These are phyloP conservation scores for Hypoxylon sp. DNA, from an alignment of 2,329 filamentous ascomycete species.

Conservation along the genomic window DNA sequence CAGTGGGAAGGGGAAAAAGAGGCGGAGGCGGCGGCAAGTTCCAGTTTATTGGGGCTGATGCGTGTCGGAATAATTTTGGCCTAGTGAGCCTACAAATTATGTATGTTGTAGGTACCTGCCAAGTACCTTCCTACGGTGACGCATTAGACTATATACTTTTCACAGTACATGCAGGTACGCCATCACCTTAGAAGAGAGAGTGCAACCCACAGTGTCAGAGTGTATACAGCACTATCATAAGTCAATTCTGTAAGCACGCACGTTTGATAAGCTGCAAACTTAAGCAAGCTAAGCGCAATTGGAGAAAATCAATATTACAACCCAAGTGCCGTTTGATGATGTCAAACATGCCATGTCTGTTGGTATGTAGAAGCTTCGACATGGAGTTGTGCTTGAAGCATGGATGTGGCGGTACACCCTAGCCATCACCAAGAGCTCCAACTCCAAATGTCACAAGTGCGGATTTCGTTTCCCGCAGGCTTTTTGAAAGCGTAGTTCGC, in stretches of 20 bases:
- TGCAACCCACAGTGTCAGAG: conserved; percentile 2
- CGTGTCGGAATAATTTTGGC: conserved; percentile 46
- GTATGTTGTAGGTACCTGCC: conserved; percentile 19
- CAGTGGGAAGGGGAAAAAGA: conserved; percentile 46
- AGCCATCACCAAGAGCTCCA: conserved; percentile 18
- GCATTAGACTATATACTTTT: conserved; percentile 5
- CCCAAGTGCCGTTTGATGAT: conserved; percentile 16
- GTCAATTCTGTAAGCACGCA: conserved; percentile 16
- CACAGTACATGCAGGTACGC: conserved; percentile 8
- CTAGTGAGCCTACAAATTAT: conserved; percentile 18
- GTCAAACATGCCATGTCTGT: conserved; percentile 8
- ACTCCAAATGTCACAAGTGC: conserved; percentile 13
- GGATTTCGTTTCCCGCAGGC: conserved; percentile 14
- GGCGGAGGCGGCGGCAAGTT: conserved; percentile 48
- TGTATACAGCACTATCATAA: background rate
- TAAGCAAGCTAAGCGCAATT: conserved; percentile 3
- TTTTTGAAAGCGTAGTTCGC: conserved; percentile 13
- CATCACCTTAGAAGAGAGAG: conserved; percentile 1
- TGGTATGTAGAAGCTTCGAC: conserved; percentile 7
- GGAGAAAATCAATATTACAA: conserved; percentile 30
- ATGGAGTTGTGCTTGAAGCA: conserved; percentile 6
- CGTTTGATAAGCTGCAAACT: conserved; percentile 14
- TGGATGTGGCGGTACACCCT: conserved; percentile 34
- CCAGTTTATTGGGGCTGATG: conserved; percentile 47
- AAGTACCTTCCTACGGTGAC: conserved; percentile 21